Percentiles rank a stretch among this genome's conserved stretches.
phyloP scores from a whole-genome alignment of 2,329 filamentous ascomycete genomes.

The Exutisphaerella laricina region DNA sequence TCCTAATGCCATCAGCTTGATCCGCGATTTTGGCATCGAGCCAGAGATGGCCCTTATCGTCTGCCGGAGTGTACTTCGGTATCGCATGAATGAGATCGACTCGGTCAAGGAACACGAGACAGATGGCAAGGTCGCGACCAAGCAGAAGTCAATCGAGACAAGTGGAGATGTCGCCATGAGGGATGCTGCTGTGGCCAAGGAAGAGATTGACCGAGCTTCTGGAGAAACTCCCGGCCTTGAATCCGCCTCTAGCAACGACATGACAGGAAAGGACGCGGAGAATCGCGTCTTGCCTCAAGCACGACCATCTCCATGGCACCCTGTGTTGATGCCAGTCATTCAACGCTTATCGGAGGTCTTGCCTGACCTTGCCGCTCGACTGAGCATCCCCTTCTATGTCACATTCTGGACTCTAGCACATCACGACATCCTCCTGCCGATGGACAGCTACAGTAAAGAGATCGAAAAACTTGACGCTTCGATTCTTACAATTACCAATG shows the following conservation, averaged over 20 bases:
- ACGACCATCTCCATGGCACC: conserved; percentile 49
- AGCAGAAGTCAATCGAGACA: not conserved
- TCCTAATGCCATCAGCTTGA: conserved; percentile 66
- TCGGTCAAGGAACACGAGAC: conserved; percentile 32
- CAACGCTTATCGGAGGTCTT: conserved; percentile 59
- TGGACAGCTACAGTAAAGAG: conserved; percentile 71
- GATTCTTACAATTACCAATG: conserved; percentile 60
- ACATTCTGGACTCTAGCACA: conserved; percentile 90
- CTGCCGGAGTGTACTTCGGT: conserved; percentile 66
- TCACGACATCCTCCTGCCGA: conserved; percentile 72
- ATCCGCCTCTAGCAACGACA: not conserved
- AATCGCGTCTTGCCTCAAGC: conserved; percentile 3
- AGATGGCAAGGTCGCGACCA: conserved; percentile 22
- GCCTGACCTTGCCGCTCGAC: conserved; percentile 58
- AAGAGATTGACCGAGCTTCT: conserved; percentile 10
- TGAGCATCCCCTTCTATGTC: conserved; percentile 77
- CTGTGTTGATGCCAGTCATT: conserved; percentile 68
- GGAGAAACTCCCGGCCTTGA: not conserved
- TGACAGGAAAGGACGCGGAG: conserved; percentile 5
- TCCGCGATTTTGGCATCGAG: conserved; percentile 73
- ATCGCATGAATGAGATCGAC: conserved; percentile 50
- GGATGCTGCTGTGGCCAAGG: conserved; percentile 24
- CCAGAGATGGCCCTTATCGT: conserved; percentile 80
- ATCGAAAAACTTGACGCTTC: conserved; percentile 63
- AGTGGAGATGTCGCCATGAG: conserved; percentile 30